Evolutionary conservation across 805 yeast species (phyloP), one percentile per base, ranked within the genome.

Genomic region (Saturnispora gosingensis): DNA sequence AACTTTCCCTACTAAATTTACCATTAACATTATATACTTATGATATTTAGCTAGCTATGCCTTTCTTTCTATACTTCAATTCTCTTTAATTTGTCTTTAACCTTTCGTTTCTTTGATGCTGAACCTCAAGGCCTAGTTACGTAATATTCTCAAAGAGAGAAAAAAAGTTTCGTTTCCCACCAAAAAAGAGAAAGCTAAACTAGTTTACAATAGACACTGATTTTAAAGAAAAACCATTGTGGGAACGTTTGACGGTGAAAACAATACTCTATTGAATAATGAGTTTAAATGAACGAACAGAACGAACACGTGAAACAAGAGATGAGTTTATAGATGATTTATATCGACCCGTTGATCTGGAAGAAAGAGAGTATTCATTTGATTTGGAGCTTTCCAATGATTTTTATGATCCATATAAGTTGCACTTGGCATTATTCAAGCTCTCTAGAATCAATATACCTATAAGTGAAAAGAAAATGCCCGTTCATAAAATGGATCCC

Each of bases 341-440:
- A 15, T 24, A 20, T 20, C 49, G 49, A 46, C 49, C 49, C 49
- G 38, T 43, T 27, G 52, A 55, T 27, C 49, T 50, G 3, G 53
- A 48, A 22, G 59, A 53, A 32, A 49, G 53, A 24, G 59, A 59
- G 46, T 59, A 54, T 38, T 49, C 59, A 18, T 56, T 59, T 50
- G 62, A 58, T 46, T 50, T 59, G 34, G 59, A 59, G 28, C 49
- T 57, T 9, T n/a, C 54, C 4, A 45, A 36, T n/a, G 45, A 44
- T 15, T 50, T 53, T n/a, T 57, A 47, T 34, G 54, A 59, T 42
- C 61, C 62, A 9, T 51, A 52, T 48, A 65, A 61, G 39, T 53
- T 70, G 32, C 75, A 72, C 52, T 32, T 49, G 25, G 66, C 68
- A 0, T 38, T 72, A 2, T 58, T 59, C 36, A 60, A 59, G 40